These are phyloP conservation scores for Apophysomyces variabilis DNA, from an alignment of 371 early-diverging fungal species.

Conservation along the genomic window DNA sequence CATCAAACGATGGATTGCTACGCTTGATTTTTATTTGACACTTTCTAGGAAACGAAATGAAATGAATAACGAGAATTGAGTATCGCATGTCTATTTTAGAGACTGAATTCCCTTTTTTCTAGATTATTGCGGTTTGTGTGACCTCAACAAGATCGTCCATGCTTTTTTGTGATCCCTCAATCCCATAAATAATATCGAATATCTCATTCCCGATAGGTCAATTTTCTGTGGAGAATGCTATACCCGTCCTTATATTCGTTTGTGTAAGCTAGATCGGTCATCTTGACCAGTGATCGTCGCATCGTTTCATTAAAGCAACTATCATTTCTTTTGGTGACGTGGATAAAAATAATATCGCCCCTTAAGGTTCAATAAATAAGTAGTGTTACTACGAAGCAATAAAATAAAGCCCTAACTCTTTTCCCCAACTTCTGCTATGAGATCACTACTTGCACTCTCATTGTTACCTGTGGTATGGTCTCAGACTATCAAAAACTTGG, in stretches of 20 bases:
- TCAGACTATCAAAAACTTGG: conserved; percentile 34
- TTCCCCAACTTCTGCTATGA: conserved; percentile 1
- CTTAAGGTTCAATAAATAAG: neutral
- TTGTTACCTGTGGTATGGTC: neutral
- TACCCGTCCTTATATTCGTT: neutral
- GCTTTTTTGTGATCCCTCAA: neutral
- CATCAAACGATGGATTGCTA: neutral
- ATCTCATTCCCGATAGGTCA: neutral
- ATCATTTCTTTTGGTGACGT: neutral
- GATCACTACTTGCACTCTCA: conserved; percentile 1
- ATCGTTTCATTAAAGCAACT: neutral
- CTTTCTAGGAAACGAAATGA: too few species aligned
- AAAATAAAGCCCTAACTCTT: neutral
- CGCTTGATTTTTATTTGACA: neutral
- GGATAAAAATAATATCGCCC: neutral
- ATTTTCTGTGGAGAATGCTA: neutral
- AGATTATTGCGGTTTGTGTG: neutral
- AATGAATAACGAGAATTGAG: too few species aligned
- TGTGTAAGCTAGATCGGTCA: conserved; percentile 5
- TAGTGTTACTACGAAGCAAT: neutral
- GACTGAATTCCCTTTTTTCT: too few species aligned
- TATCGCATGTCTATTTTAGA: too few species aligned
- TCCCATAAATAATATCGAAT: neutral
- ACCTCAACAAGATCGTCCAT: conserved; percentile 6
- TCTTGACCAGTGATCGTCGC: neutral